These are phyloP conservation scores for Zoysia matrella DNA, from an alignment of 202 grass and related monocot genomes.

Conservation along the genomic window DNA sequence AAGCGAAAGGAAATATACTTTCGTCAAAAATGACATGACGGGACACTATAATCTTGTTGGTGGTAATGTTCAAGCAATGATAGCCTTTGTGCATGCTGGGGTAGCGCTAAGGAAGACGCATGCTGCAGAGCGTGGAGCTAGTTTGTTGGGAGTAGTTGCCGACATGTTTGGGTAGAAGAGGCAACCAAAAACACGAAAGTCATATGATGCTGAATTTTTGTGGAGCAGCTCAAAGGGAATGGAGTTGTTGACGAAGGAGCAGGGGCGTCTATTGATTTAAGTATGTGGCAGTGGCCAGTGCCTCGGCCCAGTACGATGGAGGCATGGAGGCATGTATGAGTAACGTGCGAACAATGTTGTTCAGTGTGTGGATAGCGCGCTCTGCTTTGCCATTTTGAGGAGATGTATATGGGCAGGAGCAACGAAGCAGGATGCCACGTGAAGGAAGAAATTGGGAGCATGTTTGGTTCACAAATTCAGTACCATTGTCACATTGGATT, in stretches of 20 bases:
- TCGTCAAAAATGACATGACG: too few species aligned
- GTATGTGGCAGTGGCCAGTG: background rate
- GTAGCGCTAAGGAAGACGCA: background rate
- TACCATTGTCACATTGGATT: background rate
- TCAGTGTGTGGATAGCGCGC: background rate
- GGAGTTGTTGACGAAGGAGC: background rate
- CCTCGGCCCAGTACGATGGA: background rate
- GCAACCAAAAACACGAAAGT: background rate
- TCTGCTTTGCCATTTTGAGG: background rate
- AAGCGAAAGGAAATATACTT: too few species aligned
- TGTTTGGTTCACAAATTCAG: background rate
- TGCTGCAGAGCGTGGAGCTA: background rate
- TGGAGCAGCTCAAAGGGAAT: background rate
- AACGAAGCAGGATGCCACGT: background rate
- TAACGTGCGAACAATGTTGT: background rate
- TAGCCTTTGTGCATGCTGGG: too few species aligned
- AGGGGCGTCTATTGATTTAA: background rate
- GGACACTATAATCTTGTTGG: too few species aligned
- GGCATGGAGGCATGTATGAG: background rate
- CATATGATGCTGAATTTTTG: background rate
- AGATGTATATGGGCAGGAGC: background rate
- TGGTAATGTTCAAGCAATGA: too few species aligned
- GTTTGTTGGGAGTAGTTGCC: background rate
- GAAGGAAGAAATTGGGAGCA: too few species aligned
- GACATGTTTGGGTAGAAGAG: background rate